Percentiles rank a stretch among this genome's conserved stretches.
These are phyloP conservation scores for Aspergillus sclerotiicarbonarius DNA, from an alignment of 495 filamentous ascomycete species.

Conservation along the genomic window DNA sequence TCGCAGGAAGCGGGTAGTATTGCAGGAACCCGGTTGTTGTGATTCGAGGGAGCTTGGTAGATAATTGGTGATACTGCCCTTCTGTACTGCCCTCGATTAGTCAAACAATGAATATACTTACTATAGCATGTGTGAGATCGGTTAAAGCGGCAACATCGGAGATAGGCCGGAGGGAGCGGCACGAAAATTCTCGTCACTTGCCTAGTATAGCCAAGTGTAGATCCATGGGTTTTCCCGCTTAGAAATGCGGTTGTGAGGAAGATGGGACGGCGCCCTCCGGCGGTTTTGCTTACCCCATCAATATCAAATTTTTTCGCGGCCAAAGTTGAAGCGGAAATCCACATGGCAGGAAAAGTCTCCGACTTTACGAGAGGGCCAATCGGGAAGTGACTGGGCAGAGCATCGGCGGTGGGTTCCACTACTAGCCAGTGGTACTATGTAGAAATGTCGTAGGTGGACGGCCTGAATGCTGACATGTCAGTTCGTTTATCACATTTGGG, in stretches of 20 bases:
- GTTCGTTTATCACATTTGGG: not conserved
- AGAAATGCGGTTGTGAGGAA: not conserved
- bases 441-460: not conserved
- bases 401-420: not conserved
- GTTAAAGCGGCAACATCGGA: too few relatives aligned
- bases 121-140: too few relatives aligned
- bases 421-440: not conserved
- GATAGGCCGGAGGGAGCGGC: too few relatives aligned
- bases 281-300: constrained; percentile 2
- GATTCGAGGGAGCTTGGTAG: too few relatives aligned
- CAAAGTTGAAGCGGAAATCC: constrained; percentile 1
- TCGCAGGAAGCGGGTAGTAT: too few relatives aligned
- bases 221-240: not conserved
- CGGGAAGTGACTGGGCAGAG: not conserved
- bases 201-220: too few relatives aligned
- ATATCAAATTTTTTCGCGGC: not conserved
- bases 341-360: not conserved
- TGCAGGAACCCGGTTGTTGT: too few relatives aligned
- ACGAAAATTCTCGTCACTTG: too few relatives aligned
- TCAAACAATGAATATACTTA: too few relatives aligned
- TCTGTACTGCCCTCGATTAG: too few relatives aligned
- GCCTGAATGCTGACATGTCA: not conserved
- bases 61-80: too few relatives aligned
- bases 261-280: not conserved
- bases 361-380: not conserved